Evolutionary conservation across 2,329 filamentous ascomycete genomes (phyloP), one percentile per base, ranked within the genome.

Genomic region (Seiridium cupressi): DNA sequence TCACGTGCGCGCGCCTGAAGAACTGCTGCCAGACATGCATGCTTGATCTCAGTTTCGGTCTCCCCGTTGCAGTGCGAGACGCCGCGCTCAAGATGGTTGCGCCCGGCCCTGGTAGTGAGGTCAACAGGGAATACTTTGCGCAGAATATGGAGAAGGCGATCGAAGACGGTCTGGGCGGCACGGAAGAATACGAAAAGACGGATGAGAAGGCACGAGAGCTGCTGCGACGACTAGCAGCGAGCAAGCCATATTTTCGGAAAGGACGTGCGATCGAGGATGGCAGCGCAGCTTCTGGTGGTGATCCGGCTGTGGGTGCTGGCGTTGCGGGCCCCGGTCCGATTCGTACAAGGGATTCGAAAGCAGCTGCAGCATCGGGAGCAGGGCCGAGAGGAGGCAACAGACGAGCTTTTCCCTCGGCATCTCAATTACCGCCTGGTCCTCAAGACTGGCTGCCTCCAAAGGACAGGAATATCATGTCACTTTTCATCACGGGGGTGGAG

Each of bases 1-100:
- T 99, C 32, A 99, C 95, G 46, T 99, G 95, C 80, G 94, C 95
- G 31, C 90, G 95, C 49, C 84, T 98, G 66, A 99, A 99, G 79
- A 99, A 99, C 80, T 98, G 95, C 80, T 99, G 95, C 72, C 95
- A 99, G 80, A 94, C 90, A 78, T 99, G 95, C 81, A 98, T 98
- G 92, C 89, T 99, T 57, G 95, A 99, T 82, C 80, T 99, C 62
- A 94, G 92, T 10, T 99, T 98, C 71, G 96, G 95, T 32, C 82
- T 99, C 35, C 95, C 95, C 9, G 96, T 99, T 70, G 91, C 93
- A 11, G 91, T 99, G 61, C 88, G 95, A 72, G 95, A 99, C 80
- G 95, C 95, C 3, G 95, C 96, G 4, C 82, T 99, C 64, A 98
- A 98, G 81, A 97, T 99, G 90, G 91, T 98, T 47, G 93, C 94